A percentile compares a stretch with the other conserved stretches of the same genome.
phyloP scores from a whole-genome alignment of 495 filamentous ascomycete genomes.

The Aspergillus leporis region DNA sequence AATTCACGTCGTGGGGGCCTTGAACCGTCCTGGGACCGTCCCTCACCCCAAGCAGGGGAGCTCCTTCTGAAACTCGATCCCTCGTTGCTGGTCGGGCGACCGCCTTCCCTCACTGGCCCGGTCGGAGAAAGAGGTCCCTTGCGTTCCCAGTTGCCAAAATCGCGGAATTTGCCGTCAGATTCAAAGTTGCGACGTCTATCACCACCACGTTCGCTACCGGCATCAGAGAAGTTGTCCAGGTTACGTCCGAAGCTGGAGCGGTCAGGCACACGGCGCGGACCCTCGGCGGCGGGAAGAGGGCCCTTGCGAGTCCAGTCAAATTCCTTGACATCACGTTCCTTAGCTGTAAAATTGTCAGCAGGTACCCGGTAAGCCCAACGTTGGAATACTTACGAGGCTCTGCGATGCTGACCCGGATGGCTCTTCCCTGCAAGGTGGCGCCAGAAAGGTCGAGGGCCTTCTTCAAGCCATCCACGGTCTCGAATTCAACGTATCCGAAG shows the following conservation, averaged over 20 bases:
- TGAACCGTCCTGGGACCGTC: conserved; percentile 75
- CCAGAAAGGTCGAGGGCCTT: conserved; percentile 83
- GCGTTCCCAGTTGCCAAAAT: conserved; percentile 93
- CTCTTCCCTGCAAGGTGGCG: conserved; percentile 77
- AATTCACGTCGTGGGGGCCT: conserved; percentile 81
- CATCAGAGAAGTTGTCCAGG: conserved; percentile 53
- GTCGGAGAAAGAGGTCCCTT: conserved; percentile 86
- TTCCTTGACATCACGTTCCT: conserved; percentile 57
- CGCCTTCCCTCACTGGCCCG: conserved; percentile 60
- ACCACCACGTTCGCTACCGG: conserved; percentile 50
- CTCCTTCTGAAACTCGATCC: conserved; percentile 59
- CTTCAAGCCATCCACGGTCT: conserved; percentile 83
- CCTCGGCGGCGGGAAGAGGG: conserved; percentile 72
- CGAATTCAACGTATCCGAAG: conserved; percentile 97
- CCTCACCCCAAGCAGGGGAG: conserved; percentile 87
- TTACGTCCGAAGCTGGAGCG: conserved; percentile 49
- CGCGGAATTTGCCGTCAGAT: conserved; percentile 80
- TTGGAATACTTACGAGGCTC: conserved; percentile 68
- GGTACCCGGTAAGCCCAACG: conserved; percentile 10
- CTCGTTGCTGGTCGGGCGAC: conserved; percentile 68
- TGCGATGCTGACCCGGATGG: conserved; percentile 83
- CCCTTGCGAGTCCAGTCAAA: conserved; percentile 88
- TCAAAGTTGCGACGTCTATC: conserved; percentile 53
- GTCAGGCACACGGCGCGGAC: conserved; percentile 47
- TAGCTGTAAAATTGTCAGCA: conserved; percentile 58